phyloP scores from a whole-genome alignment of 176 grass and related monocot species.

The Pontederia paniculata region DNA sequence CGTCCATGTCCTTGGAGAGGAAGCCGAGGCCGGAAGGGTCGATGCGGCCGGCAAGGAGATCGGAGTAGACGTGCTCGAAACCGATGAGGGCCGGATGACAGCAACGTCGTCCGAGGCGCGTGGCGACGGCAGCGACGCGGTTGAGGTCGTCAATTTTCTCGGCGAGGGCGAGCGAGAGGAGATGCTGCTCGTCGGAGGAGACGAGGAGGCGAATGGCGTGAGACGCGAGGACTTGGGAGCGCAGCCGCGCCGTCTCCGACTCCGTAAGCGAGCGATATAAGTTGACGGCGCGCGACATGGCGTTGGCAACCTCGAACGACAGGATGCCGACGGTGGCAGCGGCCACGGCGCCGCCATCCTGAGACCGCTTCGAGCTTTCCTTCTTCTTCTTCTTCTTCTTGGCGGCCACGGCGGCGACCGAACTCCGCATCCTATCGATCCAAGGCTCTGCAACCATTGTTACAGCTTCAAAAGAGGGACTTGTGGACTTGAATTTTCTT shows the following conservation, averaged over 20 bases:
- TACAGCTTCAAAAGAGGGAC: not conserved
- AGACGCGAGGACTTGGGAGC: slow-evolving; percentile 48
- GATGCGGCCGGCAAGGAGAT: slow-evolving; percentile 63
- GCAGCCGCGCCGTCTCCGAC: slow-evolving; percentile 35
- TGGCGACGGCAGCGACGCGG: slow-evolving; percentile 56
- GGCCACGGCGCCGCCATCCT: not conserved
- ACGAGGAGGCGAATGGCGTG: slow-evolving; percentile 58
- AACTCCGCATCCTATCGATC: slow-evolving; percentile 47
- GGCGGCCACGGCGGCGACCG: slow-evolving; percentile 31
- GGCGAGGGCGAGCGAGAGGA: slow-evolving; percentile 65
- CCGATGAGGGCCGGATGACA: slow-evolving; percentile 41
- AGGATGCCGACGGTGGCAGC: slow-evolving; percentile 50
- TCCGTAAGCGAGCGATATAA: slow-evolving; percentile 74
- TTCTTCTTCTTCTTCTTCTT: slow-evolving; percentile 30
- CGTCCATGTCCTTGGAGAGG: slow-evolving; percentile 30
- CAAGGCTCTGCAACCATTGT: slow-evolving; percentile 50
- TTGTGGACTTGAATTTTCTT: not conserved
- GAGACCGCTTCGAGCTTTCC: slow-evolving; percentile 1
- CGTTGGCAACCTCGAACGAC: slow-evolving; percentile 85
- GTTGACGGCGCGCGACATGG: slow-evolving; percentile 63
- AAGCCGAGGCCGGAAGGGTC: slow-evolving; percentile 16
- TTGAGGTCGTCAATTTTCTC: slow-evolving; percentile 86
- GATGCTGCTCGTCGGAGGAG: slow-evolving; percentile 56
- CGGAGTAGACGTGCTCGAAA: slow-evolving; percentile 85
- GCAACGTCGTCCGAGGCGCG: slow-evolving; percentile 70